Base-by-base conservation (phyloP, 2,329 filamentous ascomycete genomes). In the Aplosporella prunicola region DNA sequence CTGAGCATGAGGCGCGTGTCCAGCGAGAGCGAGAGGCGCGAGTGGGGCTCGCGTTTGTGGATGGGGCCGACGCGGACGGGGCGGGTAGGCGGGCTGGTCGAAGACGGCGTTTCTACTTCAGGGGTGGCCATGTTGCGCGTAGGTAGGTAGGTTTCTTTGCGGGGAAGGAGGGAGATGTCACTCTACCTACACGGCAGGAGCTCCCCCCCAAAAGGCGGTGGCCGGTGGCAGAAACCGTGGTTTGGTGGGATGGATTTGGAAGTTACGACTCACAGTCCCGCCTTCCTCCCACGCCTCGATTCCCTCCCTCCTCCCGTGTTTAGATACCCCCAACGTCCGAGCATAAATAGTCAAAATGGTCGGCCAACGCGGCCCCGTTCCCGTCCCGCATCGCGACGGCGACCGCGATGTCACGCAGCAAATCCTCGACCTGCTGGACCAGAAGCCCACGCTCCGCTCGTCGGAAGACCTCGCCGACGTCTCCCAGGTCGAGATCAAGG, bases 371-470 rank as follows among this genome's bases (percentile, higher is more conserved):
- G 66, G 66, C 46, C 63, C 66, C 24, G 66, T 69, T 44, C 66
- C 66, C 29, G 61, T 68, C 29, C 61, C 58, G 24, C 46, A 51
- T 39, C 50, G 58, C 35, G 51, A 57, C 35, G 57, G 58, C 43
- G 52, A 50, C 20, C 57, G 55, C 45, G 64, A 69, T 52, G 71
- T 93, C 47, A 76, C 82, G 39, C 80, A 87, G 68, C 79, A 88
- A 60, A 78, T 95, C 46, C 76, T 94, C 46, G 82, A 93, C 51
- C 72, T 87, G 15, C 61, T 70, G 44, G 62, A 63, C 45, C 52
- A 54, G 18, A 61, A 64, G 43, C 41, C 62, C 8, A 71, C 77
- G 45, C 61, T 69, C 14, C 66, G 71, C 11, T 71, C 83, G 45
- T 50, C 56, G 52, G 43, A 58, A 61, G 54, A 59, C 59, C 54